Evolutionary conservation across 768 basidiomycete species (phyloP).

Genomic region (Boletus barrowsii): DNA sequence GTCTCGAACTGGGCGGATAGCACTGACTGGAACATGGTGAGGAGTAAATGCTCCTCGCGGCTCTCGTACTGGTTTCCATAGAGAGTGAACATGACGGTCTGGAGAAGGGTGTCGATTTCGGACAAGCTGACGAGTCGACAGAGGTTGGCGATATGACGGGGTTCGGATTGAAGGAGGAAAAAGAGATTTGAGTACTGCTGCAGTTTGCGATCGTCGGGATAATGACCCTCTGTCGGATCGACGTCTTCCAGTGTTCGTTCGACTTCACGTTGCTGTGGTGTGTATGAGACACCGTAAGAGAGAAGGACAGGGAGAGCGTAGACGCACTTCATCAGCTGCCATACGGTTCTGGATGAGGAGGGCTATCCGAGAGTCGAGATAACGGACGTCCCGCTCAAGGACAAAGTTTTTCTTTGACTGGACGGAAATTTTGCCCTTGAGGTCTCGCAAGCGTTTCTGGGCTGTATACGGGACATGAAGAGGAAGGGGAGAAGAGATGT

Average conservation of each 20-base stretch:
- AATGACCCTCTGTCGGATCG: slow-evolving; percentile 87
- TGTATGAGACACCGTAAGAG: slow-evolving; percentile 4
- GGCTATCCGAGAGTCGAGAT: slow-evolving; percentile 95
- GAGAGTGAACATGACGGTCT: slow-evolving; percentile 99
- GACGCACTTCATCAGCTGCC: slow-evolving; percentile 87
- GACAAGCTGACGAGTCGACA: slow-evolving; percentile 94
- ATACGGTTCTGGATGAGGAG: slow-evolving; percentile 97
- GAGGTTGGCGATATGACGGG: slow-evolving; percentile 92
- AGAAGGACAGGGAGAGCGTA: not conserved
- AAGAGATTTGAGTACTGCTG: slow-evolving; percentile 98
- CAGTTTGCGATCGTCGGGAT: slow-evolving; percentile 90
- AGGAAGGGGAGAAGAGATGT: not conserved
- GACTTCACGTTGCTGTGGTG: slow-evolving; percentile 82
- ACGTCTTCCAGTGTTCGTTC: slow-evolving; percentile 94
- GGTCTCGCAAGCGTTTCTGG: slow-evolving; percentile 93
- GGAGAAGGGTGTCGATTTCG: slow-evolving; percentile 97
- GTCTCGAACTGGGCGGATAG: slow-evolving; percentile 99
- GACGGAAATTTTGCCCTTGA: slow-evolving; percentile 95
- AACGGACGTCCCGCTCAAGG: slow-evolving; percentile 96
- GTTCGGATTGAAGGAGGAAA: slow-evolving; percentile 97
- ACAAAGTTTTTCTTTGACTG: slow-evolving; percentile 99
- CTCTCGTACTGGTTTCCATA: slow-evolving; percentile 99
- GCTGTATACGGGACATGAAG: slow-evolving; percentile 45
- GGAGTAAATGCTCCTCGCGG: slow-evolving; percentile 93
- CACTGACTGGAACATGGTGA: slow-evolving; percentile 99